Percentiles rank a stretch among this genome's conserved stretches.
These are phyloP conservation scores for Catharanthus roseus DNA, from an alignment of 257 asterid genomes.

Conservation along the genomic window DNA sequence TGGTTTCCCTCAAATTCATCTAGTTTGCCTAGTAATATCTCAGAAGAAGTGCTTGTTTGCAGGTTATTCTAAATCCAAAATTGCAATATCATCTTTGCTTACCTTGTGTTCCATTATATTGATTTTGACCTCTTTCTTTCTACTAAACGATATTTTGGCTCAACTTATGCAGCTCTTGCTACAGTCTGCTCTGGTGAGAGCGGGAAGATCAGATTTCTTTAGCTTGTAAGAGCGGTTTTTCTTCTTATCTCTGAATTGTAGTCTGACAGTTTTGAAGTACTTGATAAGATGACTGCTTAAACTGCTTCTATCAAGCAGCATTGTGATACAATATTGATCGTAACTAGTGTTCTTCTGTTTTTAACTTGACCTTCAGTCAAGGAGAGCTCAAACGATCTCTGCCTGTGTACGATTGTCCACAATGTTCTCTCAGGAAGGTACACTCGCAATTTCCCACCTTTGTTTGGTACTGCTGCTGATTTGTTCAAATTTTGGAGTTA, in stretches of 20 bases:
- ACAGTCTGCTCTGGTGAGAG: conserved; percentile 27
- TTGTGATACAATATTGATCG: background rate
- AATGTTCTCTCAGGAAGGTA: conserved; percentile 44
- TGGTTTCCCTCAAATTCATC: background rate
- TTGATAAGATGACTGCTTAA: background rate
- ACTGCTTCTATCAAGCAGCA: conserved; percentile 10
- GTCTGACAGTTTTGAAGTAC: background rate
- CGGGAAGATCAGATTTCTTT: conserved; percentile 32
- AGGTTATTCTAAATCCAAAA: background rate
- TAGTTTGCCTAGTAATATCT: background rate
- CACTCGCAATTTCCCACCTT: conserved; percentile 10
- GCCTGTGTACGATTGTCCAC: conserved; percentile 48
- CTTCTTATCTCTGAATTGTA: background rate
- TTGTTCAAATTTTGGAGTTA: background rate
- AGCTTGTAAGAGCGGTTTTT: conserved; percentile 35
- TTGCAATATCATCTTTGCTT: background rate
- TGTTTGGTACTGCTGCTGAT: background rate
- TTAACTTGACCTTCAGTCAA: conserved; percentile 30
- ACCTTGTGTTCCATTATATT: background rate
- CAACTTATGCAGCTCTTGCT: conserved; percentile 29
- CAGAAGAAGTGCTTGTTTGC: background rate
- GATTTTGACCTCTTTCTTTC: background rate
- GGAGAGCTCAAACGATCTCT: conserved; percentile 29
- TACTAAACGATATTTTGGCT: background rate
- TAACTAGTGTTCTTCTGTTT: background rate